Evolutionary conservation across 805 yeast genomes (phyloP).

Genomic region (Starmerella bombicola): DNA sequence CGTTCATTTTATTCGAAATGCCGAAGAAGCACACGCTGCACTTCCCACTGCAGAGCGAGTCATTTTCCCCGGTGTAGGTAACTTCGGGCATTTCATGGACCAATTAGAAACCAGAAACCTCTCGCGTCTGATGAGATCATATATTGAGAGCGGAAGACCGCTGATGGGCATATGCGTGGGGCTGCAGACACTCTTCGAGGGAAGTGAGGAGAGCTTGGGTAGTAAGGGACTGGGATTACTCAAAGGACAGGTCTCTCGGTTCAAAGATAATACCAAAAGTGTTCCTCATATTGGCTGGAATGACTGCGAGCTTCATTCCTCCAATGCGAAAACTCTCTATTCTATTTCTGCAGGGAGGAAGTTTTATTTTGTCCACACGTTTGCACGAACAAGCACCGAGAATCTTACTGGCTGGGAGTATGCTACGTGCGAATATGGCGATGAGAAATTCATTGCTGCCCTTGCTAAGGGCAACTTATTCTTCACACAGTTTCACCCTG

Average conservation of each 20-base stretch:
- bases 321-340: conserved; percentile 33
- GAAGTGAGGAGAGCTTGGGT: conserved; percentile 61
- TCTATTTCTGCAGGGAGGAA: conserved; percentile 55
- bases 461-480: conserved; percentile 62
- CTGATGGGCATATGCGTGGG: conserved; percentile 98
- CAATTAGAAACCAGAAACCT: conserved; percentile 51
- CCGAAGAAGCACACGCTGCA: conserved; percentile 26
- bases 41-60: conserved; percentile 39
- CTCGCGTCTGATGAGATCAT: conserved; percentile 49
- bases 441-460: conserved; percentile 75
- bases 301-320: conserved; percentile 26
- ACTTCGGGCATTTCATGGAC: conserved; percentile 84
- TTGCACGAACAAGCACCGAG: conserved; percentile 24
- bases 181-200: conserved; percentile 65
- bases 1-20: conserved; percentile 25
- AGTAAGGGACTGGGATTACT: conserved; percentile 51
- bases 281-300: conserved; percentile 99
- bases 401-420: conserved; percentile 48
- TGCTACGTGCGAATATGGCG: conserved; percentile 60
- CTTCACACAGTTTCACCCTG: conserved; percentile 99
- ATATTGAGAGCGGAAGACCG: conserved; percentile 66
- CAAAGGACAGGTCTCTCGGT: conserved; percentile 43
- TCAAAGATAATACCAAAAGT: conserved; percentile 52
- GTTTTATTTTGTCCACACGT: conserved; percentile 92
- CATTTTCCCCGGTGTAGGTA: conserved; percentile 94